Evolutionary conservation across 306 rosid species (phyloP), one percentile per base, ranked within the genome.

Genomic region (Begonia loranthoides): DNA sequence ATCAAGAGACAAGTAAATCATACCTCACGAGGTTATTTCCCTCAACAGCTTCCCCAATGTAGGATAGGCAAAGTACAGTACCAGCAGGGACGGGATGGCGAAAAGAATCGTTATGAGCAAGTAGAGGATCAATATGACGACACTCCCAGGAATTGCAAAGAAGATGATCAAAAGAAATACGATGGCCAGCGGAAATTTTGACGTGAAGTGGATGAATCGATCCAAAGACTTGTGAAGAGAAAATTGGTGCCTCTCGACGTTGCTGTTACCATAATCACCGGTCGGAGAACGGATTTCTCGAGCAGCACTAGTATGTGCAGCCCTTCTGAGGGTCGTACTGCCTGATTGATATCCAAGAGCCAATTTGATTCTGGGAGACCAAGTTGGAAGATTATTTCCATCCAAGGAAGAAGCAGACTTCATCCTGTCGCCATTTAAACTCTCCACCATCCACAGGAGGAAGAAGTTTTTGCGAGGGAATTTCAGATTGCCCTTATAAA

Each of bases 371-470:
- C 59, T 66, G 41, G 73, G 62, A 64, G 79, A 62, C 59, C 55
- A 54, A 60, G 15, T 45, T 41, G 75, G 73, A 62, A 75, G 94
- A 67, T 56, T 75, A 60, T 77, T 87, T 16, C 69, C 68, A 58
- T 59, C 19, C 24, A 57, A 56, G 15, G 82, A 69, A 46, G 74
- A 41, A 51, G 47, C 67, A 24, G 49, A 52, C 66, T 82, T 84
- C 8, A 55, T 65, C 64, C 87, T 75, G 57, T 89, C 87, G 16
- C 83, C 94, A 62, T 89, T 89, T 63, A 74, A 64, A 61, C 97
- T 82, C 73, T 89, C 97, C 51, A 89, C 77, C 97, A 84, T 84
- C 97, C 95, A 89, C 16, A 82, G 84, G 56, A 89, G 93, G 68
- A 89, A 79, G 72, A 65, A 89, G 59, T 84, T 89, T 71, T 89